Evolutionary conservation across 371 early-diverging fungal species (phyloP), one percentile per base, ranked within the genome.

Genomic region (Apophysomyces ossiformis): DNA sequence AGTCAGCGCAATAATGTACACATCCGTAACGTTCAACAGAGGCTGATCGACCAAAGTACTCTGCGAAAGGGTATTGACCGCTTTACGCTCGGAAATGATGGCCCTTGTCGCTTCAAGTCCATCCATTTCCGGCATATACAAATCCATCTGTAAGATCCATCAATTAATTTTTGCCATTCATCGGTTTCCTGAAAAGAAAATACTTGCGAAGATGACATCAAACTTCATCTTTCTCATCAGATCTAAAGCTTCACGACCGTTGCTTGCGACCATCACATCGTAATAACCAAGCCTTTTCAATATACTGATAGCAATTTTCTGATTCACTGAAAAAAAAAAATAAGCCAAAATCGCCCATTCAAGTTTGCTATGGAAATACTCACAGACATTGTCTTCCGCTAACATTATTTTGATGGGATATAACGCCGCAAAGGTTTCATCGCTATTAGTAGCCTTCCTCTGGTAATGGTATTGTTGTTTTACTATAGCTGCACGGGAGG

Each of bases 1-100:
- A 35, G 87, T 87, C 32, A 87, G 67, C 8, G 87, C 87, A 71
- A 87, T 85, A 38, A 87, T 85, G 65, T 87, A 85, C 3, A 84
- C 74, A 32, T 87, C 83, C n/a, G 64, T 46, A 5, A 68, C 71
- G 44, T 82, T 82, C n/a, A 77, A 37, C 13, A 82, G 44, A 1
- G 74, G 60, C 1, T 50, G 54, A 21, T 50, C 54, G 4, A 26
- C 1, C 47, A 47, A 21, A n/a, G 47, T 9, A 18, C 47, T 18
- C n/a, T 47, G 54, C 2, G 18, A 26, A 32, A 57, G 13, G 15
- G 37, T 26, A 16, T 21, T 61, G 47, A 16, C 21, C 47, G 60
- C 41, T 65, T 69, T 37, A 71, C 68, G 37, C 21, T 74, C 82
- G 15, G 77, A 66, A 36, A 81, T 73, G 58, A 83, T 83, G 32